Evolutionary conservation across 78 protist genomes (phyloP), one percentile per base, ranked within the genome.

Genomic region (Planoprotostelium fungivorum): DNA sequence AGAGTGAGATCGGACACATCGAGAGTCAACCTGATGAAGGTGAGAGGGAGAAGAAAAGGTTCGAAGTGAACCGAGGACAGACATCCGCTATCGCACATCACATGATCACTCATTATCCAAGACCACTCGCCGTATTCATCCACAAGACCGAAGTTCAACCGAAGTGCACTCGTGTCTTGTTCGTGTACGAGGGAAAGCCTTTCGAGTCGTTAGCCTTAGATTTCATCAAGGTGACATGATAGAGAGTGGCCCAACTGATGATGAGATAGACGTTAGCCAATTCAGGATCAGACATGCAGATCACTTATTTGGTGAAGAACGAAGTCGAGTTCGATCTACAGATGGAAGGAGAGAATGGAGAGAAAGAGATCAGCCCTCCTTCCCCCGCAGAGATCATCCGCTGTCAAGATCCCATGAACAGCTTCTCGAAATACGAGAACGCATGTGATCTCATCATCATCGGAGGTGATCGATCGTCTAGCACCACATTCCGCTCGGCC

Each of bases 161-260:
- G 16, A 51, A 51, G 16, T 51, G 73, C 16, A 51, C 73, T 51
- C 73, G 73, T 25, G 73, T 92, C 37, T 37, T 92, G 28, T 84
- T 92, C 37, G 39, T 34, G 16, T 92, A 88, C 38, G 73, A 91
- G 35, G 94, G 94, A 36, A 84, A 88, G 36, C 73, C 73, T 51
- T 51, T 51, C 73, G 73, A 51, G 16, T 5, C 73, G 31, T 16
- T 51, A 25, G 73, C 73, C 5, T 25, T 25, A 16, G 73, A 51
- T 51, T 51, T 51, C 73, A 51, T 51, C 73, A 51, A 5, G 73
- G 73, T 51, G 73, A 51, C 73, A 51, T 25, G 73, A 51, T 16
- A 51, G 16, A 16, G 5, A 51, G 73, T 25, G 31, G 73, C 16
- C 31, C 16, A 51, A 25, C 73, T 51, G 16, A 51, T 25, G 16